A percentile compares a stretch with the other conserved stretches of the same genome.
Conservation (phyloP, 345 rosid species). For the Sonneratia alba region DNA sequence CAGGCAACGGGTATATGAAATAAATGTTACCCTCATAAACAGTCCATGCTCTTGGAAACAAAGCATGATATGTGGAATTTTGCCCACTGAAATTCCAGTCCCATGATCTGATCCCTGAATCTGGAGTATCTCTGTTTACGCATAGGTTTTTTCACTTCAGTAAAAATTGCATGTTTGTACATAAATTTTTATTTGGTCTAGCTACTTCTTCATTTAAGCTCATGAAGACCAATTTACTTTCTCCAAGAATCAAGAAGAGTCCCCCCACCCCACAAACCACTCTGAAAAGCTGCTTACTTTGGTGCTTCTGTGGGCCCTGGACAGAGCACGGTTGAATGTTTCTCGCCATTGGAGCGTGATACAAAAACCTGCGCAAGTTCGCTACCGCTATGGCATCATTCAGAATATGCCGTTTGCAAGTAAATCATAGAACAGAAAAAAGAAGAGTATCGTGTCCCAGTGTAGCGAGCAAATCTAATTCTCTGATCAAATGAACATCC, state of each 20-base stretch:
- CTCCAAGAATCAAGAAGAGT: neutral
- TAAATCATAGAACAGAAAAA: neutral
- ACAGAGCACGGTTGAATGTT: conserved; percentile 70
- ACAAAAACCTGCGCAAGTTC: conserved; percentile 51
- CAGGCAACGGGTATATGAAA: conserved; percentile 1
- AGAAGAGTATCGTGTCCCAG: neutral
- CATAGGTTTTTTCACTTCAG: conserved; percentile 15
- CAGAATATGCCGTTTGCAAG: neutral
- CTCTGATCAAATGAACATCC: neutral
- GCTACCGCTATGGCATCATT: conserved; percentile 7
- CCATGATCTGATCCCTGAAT: conserved; percentile 75
- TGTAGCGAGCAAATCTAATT: neutral
- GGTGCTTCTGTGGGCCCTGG: conserved; percentile 35
- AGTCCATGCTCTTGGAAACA: conserved; percentile 97
- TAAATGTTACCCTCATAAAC: conserved; percentile 63
- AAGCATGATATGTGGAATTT: conserved; percentile 80
- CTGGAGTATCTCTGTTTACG: conserved; percentile 39
- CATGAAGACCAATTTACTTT: neutral
- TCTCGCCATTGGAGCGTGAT: conserved; percentile 59
- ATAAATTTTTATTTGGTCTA: neutral
- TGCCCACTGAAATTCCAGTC: conserved; percentile 87
- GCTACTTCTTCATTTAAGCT: neutral
- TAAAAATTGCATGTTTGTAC: neutral
- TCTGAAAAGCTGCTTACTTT: conserved; percentile 33
- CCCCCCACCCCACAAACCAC: neutral